Base-by-base conservation (phyloP, 768 basidiomycete species). In the Agrocybe chaxingu region DNA sequence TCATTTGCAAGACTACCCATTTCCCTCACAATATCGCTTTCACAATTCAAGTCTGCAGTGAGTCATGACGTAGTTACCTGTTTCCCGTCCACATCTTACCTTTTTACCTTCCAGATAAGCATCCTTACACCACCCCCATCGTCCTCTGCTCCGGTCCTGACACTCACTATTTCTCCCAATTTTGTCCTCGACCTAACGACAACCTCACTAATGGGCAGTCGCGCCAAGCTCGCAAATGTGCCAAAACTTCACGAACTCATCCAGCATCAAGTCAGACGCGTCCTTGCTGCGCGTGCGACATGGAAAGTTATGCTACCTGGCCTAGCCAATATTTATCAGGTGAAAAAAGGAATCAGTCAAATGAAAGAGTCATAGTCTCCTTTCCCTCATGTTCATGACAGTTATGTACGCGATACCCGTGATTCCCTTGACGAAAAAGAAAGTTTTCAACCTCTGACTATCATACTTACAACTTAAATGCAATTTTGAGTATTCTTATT, bases 221-320 rank as follows among this genome's bases (percentile, higher is more conserved):
- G 96, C 40, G 95, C 97, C n/a, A 97, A 98, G 69, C 78, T 99
- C 1, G 93, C 92, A 52, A 94, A 99, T 62, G 90, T n/a, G 1
- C 96, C 97, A 19, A 99, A 99, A 67, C 74, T 98, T 11, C 95
- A 98, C 58, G 95, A 99, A n/a, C n/a, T 99, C 45, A 92, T 99
- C 45, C 80, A 90, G 55, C 81, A 87, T 56, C 89, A 96, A 66
- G 80, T 97, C 0, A 78, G 89, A 36, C 78, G 79, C 42, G 74
- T 82, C 13, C 71, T 89, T 45, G 77, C 80, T 42, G 62, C 77
- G 19, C 70, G 76, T 51, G 82, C 80, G 19, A 80, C 79, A 8
- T 89, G 86, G 84, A 83, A 79, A 54, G 64, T 92, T 30, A 72
- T 74, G 2, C 70, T n/a, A 4, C 89, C 89, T 33, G 86, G 85